Conservation (phyloP, 106 monocot species). For the Iris macrosiphon region DNA sequence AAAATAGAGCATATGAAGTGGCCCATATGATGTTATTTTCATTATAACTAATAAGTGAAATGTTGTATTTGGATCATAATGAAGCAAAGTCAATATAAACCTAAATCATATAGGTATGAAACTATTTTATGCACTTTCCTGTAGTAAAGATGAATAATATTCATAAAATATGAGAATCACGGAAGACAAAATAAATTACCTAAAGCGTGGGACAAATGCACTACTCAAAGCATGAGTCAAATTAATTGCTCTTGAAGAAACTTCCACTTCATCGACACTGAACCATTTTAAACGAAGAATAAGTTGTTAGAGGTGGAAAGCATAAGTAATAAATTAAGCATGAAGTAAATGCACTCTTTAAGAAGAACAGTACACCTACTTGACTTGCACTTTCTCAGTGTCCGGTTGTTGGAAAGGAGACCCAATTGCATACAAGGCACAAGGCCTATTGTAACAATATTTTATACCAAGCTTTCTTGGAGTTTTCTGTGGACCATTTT, state of each 20-base stretch:
- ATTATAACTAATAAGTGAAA: too few species aligned
- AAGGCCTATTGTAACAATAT: constrained; percentile 93
- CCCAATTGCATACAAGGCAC: constrained; percentile 62
- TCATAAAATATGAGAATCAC: too few species aligned
- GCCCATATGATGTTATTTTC: too few species aligned
- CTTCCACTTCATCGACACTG: constrained; percentile 21
- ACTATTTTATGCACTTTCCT: too few species aligned
- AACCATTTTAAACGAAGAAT: constrained; percentile 15
- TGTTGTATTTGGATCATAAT: too few species aligned
- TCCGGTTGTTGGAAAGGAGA: constrained; percentile 34
- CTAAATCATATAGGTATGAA: too few species aligned
- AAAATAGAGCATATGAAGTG: too few species aligned
- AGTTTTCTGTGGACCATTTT: constrained; percentile 41
- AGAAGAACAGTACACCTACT: constrained; percentile 31
- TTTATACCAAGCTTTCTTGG: constrained; percentile 92
- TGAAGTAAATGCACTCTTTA: background rate
- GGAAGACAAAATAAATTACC: constrained; percentile 42
- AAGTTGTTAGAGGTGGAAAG: too few species aligned
- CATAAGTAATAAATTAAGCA: background rate
- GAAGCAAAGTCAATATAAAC: too few species aligned
- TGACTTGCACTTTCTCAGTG: constrained; percentile 1
- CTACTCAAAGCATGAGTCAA: constrained; percentile 65
- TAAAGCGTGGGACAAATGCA: constrained; percentile 86
- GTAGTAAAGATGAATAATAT: too few species aligned
- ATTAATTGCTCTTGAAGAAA: constrained; percentile 19